Percentiles rank a stretch among this genome's conserved stretches.
These are phyloP conservation scores for Cercospora sesami DNA, from an alignment of 2,329 filamentous ascomycete genomes.

Conservation along the genomic window DNA sequence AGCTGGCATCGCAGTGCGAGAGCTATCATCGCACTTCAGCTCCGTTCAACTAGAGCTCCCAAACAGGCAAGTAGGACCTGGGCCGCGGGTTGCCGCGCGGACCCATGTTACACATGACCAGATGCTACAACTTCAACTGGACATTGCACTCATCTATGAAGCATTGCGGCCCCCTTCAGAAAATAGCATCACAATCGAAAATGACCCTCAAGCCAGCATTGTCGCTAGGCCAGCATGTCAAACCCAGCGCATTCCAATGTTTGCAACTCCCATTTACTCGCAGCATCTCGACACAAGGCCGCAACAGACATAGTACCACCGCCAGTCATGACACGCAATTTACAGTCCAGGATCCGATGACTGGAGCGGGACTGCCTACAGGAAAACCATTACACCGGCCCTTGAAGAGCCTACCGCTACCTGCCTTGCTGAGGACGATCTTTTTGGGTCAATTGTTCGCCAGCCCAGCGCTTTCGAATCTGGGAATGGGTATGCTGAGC, in stretches of 20 bases:
- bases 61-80: constrained; percentile 12
- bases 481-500: constrained; percentile 37
- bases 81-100: constrained; percentile 10
- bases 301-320: not conserved
- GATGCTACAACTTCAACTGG: not conserved
- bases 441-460: constrained; percentile 38
- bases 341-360: not conserved
- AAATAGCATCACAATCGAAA: not conserved
- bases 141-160: not conserved
- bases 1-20: not conserved
- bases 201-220: not conserved
- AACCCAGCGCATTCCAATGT: not conserved
- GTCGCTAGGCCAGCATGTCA: not conserved
- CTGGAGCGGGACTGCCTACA: not conserved
- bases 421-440: constrained; percentile 33
- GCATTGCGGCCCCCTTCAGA: not conserved
- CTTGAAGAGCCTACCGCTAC: constrained; percentile 8
- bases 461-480: constrained; percentile 36
- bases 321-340: not conserved
- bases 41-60: constrained; percentile 8
- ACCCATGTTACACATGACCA: constrained; percentile 1
- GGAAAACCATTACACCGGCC: not conserved
- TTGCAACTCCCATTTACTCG: not conserved
- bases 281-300: constrained; percentile 8
- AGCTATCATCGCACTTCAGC: constrained; percentile 9